These are phyloP conservation scores for Scleroderma citrinum DNA, from an alignment of 768 basidiomycete species.

Conservation along the genomic window DNA sequence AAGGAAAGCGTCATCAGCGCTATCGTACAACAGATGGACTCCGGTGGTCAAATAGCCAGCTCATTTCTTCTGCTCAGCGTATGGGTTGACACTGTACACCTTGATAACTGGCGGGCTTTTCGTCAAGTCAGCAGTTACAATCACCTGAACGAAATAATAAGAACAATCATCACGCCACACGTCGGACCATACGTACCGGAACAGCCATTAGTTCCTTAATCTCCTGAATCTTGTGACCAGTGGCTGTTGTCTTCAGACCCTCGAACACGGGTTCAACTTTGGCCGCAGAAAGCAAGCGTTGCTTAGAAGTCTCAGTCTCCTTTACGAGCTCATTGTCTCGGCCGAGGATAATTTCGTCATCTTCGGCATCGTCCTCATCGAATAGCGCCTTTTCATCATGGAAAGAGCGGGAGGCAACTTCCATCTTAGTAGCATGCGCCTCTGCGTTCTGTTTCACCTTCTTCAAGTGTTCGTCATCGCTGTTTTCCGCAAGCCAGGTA, in stretches of 20 bases:
- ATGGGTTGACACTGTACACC: slow-evolving; percentile 94
- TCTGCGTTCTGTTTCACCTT: slow-evolving; percentile 92
- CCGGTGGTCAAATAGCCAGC: slow-evolving; percentile 7
- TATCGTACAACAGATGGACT: slow-evolving; percentile 26
- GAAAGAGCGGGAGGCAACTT: slow-evolving; percentile 76
- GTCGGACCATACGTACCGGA: slow-evolving; percentile 52
- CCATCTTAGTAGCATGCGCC: slow-evolving; percentile 88
- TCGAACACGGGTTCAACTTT: slow-evolving; percentile 79
- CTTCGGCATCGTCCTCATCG: slow-evolving; percentile 79
- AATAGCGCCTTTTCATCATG: slow-evolving; percentile 86
- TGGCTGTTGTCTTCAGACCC: slow-evolving; percentile 61
- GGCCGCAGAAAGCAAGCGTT: slow-evolving; percentile 69
- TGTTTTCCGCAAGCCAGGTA: slow-evolving; percentile 90
- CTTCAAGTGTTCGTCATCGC: slow-evolving; percentile 92
- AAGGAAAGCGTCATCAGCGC: slow-evolving; percentile 22
- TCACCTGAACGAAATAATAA: slow-evolving; percentile 51
- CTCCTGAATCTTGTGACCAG: slow-evolving; percentile 94
- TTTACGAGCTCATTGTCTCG: slow-evolving; percentile 39
- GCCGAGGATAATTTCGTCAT: slow-evolving; percentile 76
- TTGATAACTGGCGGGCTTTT: slow-evolving; percentile 97
- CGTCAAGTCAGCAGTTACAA: slow-evolving; percentile 90
- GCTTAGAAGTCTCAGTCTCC: slow-evolving; percentile 61
- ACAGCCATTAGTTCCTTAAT: slow-evolving; percentile 91
- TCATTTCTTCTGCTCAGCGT: slow-evolving; percentile 56
- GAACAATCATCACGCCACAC: not conserved